Evolutionary conservation across 1,139 yeast genomes (phyloP).

Genomic region (Yamadazyma spencermartinsiae): DNA sequence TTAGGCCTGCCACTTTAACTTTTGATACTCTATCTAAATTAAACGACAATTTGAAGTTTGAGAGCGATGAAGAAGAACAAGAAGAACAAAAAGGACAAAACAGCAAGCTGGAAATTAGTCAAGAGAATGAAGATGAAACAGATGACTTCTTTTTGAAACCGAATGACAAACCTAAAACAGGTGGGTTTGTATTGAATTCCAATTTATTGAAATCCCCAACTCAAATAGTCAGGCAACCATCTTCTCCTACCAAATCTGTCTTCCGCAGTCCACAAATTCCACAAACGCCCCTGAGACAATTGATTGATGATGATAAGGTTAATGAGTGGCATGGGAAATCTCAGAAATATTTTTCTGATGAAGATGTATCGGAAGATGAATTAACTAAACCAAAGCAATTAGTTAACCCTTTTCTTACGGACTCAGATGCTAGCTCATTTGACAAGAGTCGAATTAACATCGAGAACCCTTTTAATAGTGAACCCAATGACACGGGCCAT

Average conservation of each 20-base stretch:
- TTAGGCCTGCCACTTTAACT: conserved; percentile 15
- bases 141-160: conserved; percentile 13
- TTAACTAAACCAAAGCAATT: conserved; percentile 7
- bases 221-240: conserved; percentile 2
- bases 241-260: conserved; percentile 1
- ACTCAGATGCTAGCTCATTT: background rate
- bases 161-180: conserved; percentile 5
- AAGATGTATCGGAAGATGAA: conserved; percentile 21
- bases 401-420: conserved; percentile 22
- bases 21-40: conserved; percentile 22
- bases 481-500: background rate
- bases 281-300: conserved; percentile 36
- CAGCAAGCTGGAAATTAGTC: conserved; percentile 9
- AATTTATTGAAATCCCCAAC: conserved; percentile 15
- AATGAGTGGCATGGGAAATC: conserved; percentile 40
- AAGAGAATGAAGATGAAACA: conserved; percentile 18
- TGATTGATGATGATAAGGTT: conserved; percentile 35
- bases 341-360: conserved; percentile 29
- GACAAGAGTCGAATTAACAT: background rate
- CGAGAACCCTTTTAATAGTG: background rate
- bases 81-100: conserved; percentile 11
- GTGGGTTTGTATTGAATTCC: conserved; percentile 7
- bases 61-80: conserved; percentile 21
- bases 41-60: conserved; percentile 20
- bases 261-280: conserved; percentile 9